phyloP scores from a whole-genome alignment of 2,329 filamentous ascomycete genomes.

The Rasamsonia emersonii region DNA sequence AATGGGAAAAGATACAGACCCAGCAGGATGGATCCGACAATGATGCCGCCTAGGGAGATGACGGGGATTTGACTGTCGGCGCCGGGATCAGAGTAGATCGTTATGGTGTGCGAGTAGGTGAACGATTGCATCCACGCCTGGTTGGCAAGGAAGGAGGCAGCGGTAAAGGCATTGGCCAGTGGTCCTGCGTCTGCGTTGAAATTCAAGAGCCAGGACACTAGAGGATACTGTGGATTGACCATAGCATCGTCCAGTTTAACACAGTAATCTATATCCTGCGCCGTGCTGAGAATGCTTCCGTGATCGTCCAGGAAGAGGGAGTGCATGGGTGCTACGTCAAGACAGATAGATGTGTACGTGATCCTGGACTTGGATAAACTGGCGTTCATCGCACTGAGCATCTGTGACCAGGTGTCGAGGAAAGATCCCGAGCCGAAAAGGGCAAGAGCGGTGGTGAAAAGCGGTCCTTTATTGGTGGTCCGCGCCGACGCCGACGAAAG shows the following conservation, averaged over 20 bases:
- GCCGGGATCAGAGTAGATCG: conserved; percentile 5
- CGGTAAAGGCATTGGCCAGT: conserved; percentile 8
- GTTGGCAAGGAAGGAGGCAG: conserved; percentile 10
- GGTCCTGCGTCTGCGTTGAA: not conserved
- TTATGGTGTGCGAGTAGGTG: not conserved
- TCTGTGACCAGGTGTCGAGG: not conserved
- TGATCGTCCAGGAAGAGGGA: not conserved
- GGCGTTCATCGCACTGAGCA: not conserved
- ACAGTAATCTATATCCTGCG: conserved; percentile 1
- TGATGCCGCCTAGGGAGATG: conserved; percentile 2
- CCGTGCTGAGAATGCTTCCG: not conserved
- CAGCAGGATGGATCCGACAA: conserved; percentile 7
- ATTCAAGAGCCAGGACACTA: conserved; percentile 1
- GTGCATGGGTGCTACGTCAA: not conserved
- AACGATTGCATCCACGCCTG: conserved; percentile 5
- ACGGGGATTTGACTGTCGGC: conserved; percentile 4
- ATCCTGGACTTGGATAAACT: not conserved
- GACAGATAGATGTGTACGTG: not conserved
- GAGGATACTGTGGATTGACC: not conserved
- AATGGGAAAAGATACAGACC: conserved; percentile 4
- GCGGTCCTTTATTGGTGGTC: conserved; percentile 6
- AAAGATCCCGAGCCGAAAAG: conserved; percentile 9
- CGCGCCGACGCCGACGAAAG: not conserved
- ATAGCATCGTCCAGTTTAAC: not conserved
- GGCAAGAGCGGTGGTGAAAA: conserved; percentile 8